phyloP scores from a whole-genome alignment of 495 filamentous ascomycete genomes.

The Hypoxylon subgilvum region DNA sequence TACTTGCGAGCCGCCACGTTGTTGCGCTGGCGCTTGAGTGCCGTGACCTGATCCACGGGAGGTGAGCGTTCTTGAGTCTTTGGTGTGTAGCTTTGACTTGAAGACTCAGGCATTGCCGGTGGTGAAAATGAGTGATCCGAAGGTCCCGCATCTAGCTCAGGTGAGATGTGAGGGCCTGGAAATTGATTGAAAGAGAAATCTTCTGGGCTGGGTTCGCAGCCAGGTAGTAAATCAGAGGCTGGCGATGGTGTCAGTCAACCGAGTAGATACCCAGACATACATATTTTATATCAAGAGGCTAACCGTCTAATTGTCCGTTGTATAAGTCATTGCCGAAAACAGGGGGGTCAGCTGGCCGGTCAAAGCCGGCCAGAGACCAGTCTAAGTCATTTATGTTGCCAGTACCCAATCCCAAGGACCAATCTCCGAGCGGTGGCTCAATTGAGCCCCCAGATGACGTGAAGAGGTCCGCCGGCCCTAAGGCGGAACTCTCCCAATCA shows the following conservation, averaged over 20 bases:
- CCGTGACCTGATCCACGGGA: slow-evolving; percentile 31
- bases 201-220: slow-evolving; percentile 20
- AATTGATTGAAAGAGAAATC: slow-evolving; percentile 31
- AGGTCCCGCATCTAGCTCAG: slow-evolving; percentile 17
- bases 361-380: slow-evolving; percentile 38
- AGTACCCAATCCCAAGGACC: slow-evolving; percentile 32
- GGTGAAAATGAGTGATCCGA: slow-evolving; percentile 22
- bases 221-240: slow-evolving; percentile 26
- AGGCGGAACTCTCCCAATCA: slow-evolving; percentile 41
- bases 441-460: slow-evolving; percentile 35
- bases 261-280: neutral
- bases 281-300: slow-evolving; percentile 1
- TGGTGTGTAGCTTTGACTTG: slow-evolving; percentile 10
- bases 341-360: slow-evolving; percentile 31
- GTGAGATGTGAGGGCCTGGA: slow-evolving; percentile 7
- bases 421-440: slow-evolving; percentile 30
- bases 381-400: slow-evolving; percentile 24
- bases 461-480: slow-evolving; percentile 43
- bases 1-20: slow-evolving; percentile 74
- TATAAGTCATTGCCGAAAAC: slow-evolving; percentile 30
- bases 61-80: slow-evolving; percentile 33
- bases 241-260: slow-evolving; percentile 7
- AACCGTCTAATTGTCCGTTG: slow-evolving; percentile 36
- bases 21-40: slow-evolving; percentile 67
- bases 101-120: slow-evolving; percentile 25